Base-by-base conservation (phyloP, 2,329 filamentous ascomycete genomes). In the Diaporthe ampelina region DNA sequence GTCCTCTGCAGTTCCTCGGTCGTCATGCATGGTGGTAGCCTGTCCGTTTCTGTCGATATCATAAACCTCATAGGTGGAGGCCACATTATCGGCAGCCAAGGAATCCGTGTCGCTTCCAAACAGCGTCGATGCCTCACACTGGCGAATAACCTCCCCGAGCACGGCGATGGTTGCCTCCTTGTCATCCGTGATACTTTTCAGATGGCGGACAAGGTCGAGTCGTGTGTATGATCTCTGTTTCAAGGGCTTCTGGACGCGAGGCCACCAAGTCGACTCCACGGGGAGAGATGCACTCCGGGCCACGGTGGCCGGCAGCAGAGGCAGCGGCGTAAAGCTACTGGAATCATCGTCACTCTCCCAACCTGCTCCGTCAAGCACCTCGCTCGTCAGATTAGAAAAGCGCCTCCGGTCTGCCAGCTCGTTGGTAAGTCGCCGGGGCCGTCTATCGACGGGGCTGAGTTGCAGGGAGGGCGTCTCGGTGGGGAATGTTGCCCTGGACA, bases 11-110 rank as follows among this genome's bases (percentile, higher is more conserved):
- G 85, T 80, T 21, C 83, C 78, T 32, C 81, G 77, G 59, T 84
- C 81, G 11, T 82, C 79, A 40, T 83, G 80, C 80, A 82, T 80
- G 2, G 83, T 77, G 11, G 85, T 73, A 2, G 86, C 84, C 1
- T 80, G 77, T 3, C 87, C 86, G 71, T 89, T 85, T 5, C 80
- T 80, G 0, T 84, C 85, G 17, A 91, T 83, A 76, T 91, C 89
- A 77, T 90, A 91, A 5, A 91, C 86, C 76, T 90, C 88, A 75
- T 89, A 90, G 21, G 88, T 88, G 3, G 87, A 85, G 43, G 79
- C 78, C 37, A 83, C 81, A 10, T 82, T 80, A 54, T 86, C 84
- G 50, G 17, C 45, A 17, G 32, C 56, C 8, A 68, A 11, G 19
- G 65, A 45, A n/a, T 80, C 73, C 15, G 73, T 45, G n/a, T 78